Evolutionary conservation across 305 asterid genomes (phyloP), one percentile per base, ranked within the genome.

Genomic region (Fraxinus ornus): DNA sequence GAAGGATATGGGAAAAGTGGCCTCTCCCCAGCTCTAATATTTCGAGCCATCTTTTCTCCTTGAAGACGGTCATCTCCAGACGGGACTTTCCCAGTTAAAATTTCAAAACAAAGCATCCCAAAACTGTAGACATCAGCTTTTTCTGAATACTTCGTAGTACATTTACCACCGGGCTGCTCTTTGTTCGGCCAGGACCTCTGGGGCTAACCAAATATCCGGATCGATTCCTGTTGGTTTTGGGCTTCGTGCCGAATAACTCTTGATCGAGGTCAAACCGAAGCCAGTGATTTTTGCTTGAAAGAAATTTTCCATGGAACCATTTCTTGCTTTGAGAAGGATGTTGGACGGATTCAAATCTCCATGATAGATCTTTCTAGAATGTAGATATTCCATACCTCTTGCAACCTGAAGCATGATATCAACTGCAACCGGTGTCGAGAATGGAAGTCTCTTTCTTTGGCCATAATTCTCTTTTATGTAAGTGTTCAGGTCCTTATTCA

Each of bases 361-460:
- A 49, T 49, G 60, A 49, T 83, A 89, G 76, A 94, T 87, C 76
- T 88, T 91, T 73, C 21, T 89, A 0, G 95, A 90, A 90, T 94
- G 98, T 24, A 94, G 49, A 86, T 93, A 94, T 21, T 94, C 98
- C 97, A 94, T 89, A 6, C 97, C 98, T 86, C 97, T 82, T 0
- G 97, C 97, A 60, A 94, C 91, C 86, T 94, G 98, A 78, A 94
- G 87, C 95, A 94, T 91, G 26, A 94, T 86, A 72, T 94, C 97
- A 28, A 94, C 95, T 0, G 94, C 97, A 66, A 86, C 85, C 0
- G 94, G 94, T 71, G 90, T 73, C 13, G 97, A 9, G 78, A 93
- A 93, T 0, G 94, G 93, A 78, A 89, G 82, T 66, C 89, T 77
- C 71, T 91, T 93, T 83, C 84, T 89, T 37, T 87, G 95, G 8